Evolutionary conservation across 495 filamentous ascomycete genomes (phyloP), one percentile per base, ranked within the genome.

Genomic region (Xylaria intraflava): DNA sequence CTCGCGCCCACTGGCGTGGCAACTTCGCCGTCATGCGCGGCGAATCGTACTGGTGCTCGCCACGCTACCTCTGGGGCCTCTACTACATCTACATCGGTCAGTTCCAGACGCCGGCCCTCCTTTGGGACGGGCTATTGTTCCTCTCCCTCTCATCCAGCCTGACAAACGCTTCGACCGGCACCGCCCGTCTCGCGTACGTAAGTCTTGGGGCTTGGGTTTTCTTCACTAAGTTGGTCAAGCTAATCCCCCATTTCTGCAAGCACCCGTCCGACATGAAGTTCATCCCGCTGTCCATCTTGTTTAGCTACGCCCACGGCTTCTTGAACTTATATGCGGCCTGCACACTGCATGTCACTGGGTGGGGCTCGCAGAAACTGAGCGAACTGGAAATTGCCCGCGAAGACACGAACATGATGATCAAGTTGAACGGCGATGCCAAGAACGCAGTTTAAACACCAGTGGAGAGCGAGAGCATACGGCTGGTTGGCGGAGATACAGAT

Each of bases 1-100:
- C 86, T 20, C 75, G 88, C 59, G 88, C 84, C 69, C 89, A 89
- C 66, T 90, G 84, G 84, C 75, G 87, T 58, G 88, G 85, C 68
- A 91, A 92, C 66, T 80, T 86, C 58, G 88, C 83, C 26, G 88
- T 84, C 58, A 81, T 89, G 70, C 77, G 86, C 51, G 75, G 74
- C 61, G 86, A 90, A 59, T 73, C 78, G 61, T 74, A 85, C 64
- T 80, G 88, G 62, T 83, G 79, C 22, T 42, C 12, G 23, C 52
- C 17, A 17, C 45, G 27, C 42, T 48, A 50, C 30, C 11, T 56
- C 33, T 92, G 86, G 85, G 86, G 82, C 54, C 79, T 83, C 5
- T 91, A 90, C 66, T 85, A 85, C 23, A 78, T 90, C 23, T 82
- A 89, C 66, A 61, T 88, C 60, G 84, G 83, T 19, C 88, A 86